Evolutionary conservation across 805 yeast genomes (phyloP).

Genomic region (Saccharomycopsis vini): DNA sequence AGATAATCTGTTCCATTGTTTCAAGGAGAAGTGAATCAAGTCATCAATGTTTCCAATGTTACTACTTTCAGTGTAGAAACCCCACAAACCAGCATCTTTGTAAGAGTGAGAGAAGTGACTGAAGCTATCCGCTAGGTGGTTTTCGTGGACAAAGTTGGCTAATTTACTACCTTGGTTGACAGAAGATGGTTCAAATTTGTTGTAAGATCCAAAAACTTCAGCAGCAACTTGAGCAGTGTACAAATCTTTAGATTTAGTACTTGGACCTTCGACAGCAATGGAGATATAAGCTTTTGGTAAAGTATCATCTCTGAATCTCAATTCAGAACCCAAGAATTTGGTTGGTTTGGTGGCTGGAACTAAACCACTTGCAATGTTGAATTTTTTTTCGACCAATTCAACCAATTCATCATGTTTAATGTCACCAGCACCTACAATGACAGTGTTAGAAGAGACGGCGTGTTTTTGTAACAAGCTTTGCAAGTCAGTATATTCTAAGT

Average conservation of each 20-base stretch:
- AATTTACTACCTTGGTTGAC: constrained; percentile 59
- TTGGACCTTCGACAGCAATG: constrained; percentile 68
- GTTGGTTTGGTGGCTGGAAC: constrained; percentile 42
- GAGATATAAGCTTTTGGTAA: constrained; percentile 72
- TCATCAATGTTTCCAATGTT: constrained; percentile 60
- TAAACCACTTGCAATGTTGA: constrained; percentile 41
- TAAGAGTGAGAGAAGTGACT: constrained; percentile 64
- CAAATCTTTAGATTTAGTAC: constrained; percentile 52
- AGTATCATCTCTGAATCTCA: constrained; percentile 83
- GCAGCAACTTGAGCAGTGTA: constrained; percentile 70
- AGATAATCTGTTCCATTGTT: constrained; percentile 82
- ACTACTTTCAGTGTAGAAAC: constrained; percentile 59
- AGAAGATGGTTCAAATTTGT: constrained; percentile 46
- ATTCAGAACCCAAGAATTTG: constrained; percentile 76
- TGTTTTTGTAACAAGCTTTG: constrained; percentile 45
- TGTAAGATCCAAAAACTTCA: constrained; percentile 46
- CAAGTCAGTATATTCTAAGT: constrained; percentile 52
- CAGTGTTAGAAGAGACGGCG: constrained; percentile 55
- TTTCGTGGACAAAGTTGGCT: constrained; percentile 58
- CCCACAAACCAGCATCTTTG: constrained; percentile 80
- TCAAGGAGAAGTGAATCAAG: constrained; percentile 68
- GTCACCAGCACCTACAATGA: constrained; percentile 63
- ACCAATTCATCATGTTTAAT: constrained; percentile 61
- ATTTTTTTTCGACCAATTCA: constrained; percentile 47
- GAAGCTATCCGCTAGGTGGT: constrained; percentile 64